Percentiles rank a stretch among this genome's conserved stretches.
phyloP scores from a whole-genome alignment of 2,329 filamentous ascomycete species.

The Tolypocladium tundrense region DNA sequence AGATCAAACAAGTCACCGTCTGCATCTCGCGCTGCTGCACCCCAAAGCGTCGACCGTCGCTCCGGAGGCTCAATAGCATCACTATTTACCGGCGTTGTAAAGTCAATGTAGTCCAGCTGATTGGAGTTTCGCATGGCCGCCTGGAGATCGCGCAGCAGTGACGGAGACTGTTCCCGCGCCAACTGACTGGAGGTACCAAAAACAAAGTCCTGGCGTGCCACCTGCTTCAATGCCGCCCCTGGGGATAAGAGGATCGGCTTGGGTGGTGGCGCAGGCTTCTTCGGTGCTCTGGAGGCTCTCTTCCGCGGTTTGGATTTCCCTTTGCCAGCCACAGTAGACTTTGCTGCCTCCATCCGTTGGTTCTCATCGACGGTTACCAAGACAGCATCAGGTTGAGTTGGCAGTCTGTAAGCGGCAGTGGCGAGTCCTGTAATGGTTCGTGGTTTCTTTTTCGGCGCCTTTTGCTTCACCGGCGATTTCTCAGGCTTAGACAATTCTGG shows the following conservation, averaged over 20 bases:
- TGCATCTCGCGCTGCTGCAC: constrained; percentile 55
- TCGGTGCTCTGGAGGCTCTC: constrained; percentile 20
- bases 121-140: constrained; percentile 52
- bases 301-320: constrained; percentile 22
- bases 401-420: constrained; percentile 53
- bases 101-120: constrained; percentile 25
- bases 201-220: constrained; percentile 62
- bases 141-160: constrained; percentile 52
- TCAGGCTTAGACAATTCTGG: constrained; percentile 11
- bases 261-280: constrained; percentile 28
- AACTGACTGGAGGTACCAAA: constrained; percentile 85
- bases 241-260: constrained; percentile 55
- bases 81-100: constrained; percentile 27
- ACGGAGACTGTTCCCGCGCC: constrained; percentile 60
- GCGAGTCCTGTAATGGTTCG: constrained; percentile 71
- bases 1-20: constrained; percentile 54
- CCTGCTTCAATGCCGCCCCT: constrained; percentile 52
- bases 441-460: constrained; percentile 55
- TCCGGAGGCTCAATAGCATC: constrained; percentile 23
- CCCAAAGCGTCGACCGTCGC: constrained; percentile 49
- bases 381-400: constrained; percentile 20
- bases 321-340: constrained; percentile 14
- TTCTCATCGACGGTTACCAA: not conserved
- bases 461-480: constrained; percentile 32
- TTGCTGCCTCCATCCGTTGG: not conserved